phyloP scores from a whole-genome alignment of 768 basidiomycete species.

The Amanita muscaria region DNA sequence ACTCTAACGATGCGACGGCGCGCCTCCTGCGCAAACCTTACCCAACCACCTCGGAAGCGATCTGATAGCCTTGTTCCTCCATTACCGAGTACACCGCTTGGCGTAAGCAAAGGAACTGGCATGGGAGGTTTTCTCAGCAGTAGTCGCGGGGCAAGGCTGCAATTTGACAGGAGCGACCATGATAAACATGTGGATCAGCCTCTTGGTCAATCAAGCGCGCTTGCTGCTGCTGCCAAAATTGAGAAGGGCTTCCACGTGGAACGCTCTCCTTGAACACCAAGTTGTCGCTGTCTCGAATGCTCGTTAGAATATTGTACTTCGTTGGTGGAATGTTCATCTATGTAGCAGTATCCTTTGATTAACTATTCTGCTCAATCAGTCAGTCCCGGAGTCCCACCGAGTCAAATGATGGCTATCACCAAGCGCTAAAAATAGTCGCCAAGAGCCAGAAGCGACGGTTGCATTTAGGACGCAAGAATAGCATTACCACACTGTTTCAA shows the following conservation, averaged over 20 bases:
- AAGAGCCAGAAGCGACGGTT: too few species aligned
- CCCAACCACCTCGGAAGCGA: slow-evolving; percentile 3
- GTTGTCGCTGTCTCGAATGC: background rate
- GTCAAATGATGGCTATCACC: too few species aligned
- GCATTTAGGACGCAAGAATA: too few species aligned
- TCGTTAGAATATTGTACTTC: background rate
- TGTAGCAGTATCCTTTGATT: slow-evolving; percentile 1
- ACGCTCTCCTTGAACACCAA: slow-evolving; percentile 3
- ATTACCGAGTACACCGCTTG: background rate
- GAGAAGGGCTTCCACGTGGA: slow-evolving; percentile 10
- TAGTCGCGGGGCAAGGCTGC: slow-evolving; percentile 8
- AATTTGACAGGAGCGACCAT: slow-evolving; percentile 1
- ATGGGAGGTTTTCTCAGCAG: slow-evolving; percentile 5
- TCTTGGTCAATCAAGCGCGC: slow-evolving; percentile 3
- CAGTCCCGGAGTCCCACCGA: too few species aligned
- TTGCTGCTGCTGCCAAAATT: slow-evolving; percentile 18
- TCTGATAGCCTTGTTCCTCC: slow-evolving; percentile 4
- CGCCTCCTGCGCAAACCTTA: slow-evolving; percentile 4
- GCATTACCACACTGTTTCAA: too few species aligned
- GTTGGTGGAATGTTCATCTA: slow-evolving; percentile 2
- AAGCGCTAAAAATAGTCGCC: too few species aligned
- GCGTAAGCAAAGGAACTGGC: background rate
- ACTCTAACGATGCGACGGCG: slow-evolving; percentile 1
- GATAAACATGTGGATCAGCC: background rate
- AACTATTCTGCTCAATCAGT: background rate